These are phyloP conservation scores for Lactifluus hygrophoroides DNA, from an alignment of 768 basidiomycete genomes.

Conservation along the genomic window DNA sequence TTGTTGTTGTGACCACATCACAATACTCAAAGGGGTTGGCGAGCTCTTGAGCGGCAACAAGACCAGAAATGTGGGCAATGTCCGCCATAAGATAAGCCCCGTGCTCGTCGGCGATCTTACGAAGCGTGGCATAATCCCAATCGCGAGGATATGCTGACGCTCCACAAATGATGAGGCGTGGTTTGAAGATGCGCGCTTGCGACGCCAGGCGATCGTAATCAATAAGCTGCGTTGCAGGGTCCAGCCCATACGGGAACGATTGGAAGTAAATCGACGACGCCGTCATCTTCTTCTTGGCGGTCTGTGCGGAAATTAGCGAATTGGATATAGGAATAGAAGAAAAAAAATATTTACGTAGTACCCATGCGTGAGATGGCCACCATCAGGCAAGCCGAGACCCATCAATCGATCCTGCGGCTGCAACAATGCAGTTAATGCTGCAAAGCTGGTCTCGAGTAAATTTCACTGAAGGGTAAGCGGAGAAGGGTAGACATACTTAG, in stretches of 20 bases:
- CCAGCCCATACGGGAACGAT: constrained; percentile 86
- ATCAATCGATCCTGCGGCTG: constrained; percentile 97
- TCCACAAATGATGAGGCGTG: constrained; percentile 91
- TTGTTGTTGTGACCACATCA: constrained; percentile 97
- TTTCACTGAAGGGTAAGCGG: neutral
- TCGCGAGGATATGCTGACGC: constrained; percentile 98
- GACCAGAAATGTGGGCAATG: constrained; percentile 95
- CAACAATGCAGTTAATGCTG: constrained; percentile 89
- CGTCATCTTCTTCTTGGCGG: constrained; percentile 99
- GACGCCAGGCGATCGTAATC: constrained; percentile 76
- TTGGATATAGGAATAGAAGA: neutral
- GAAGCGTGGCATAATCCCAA: constrained; percentile 88
- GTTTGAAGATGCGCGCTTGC: constrained; percentile 94
- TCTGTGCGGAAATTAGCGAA: constrained; percentile 36
- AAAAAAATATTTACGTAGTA: constrained; percentile 63
- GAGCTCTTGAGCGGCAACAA: constrained; percentile 87
- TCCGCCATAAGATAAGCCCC: constrained; percentile 93
- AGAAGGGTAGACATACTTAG: constrained; percentile 52
- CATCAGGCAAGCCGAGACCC: constrained; percentile 97
- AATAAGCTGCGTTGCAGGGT: constrained; percentile 76
- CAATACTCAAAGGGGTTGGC: constrained; percentile 91
- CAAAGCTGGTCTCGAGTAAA: constrained; percentile 55
- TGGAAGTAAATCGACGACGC: constrained; percentile 99
- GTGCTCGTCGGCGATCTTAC: constrained; percentile 74
- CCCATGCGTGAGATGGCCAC: constrained; percentile 95